Evolutionary conservation across 176 grass and related monocot genomes (phyloP).

Genomic region (Hyparrhenia diplandra): DNA sequence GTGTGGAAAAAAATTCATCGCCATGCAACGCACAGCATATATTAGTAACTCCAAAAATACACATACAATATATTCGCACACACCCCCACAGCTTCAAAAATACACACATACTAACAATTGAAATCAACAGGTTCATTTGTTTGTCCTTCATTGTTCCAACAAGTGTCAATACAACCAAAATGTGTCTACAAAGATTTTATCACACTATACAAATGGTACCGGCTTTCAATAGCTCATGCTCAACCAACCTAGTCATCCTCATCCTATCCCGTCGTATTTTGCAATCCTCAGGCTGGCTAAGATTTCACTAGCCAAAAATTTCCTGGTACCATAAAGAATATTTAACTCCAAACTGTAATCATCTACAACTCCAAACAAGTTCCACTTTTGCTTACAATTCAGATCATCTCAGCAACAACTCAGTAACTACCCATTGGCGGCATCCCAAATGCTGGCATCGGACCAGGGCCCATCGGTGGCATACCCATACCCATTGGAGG

Average conservation of each 20-base stretch:
- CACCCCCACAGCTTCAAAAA: too few species aligned
- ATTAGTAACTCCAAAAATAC: too few species aligned
- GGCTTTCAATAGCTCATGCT: background rate
- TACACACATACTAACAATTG: too few species aligned
- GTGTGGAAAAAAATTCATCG: too few species aligned
- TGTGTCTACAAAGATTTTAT: background rate
- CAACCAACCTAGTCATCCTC: background rate
- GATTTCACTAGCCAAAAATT: slow-evolving; percentile 32
- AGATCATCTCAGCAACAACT: slow-evolving; percentile 15
- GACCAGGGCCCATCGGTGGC: slow-evolving; percentile 31
- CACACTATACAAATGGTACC: background rate
- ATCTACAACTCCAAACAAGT: slow-evolving; percentile 31
- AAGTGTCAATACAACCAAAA: background rate
- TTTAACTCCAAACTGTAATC: slow-evolving; percentile 11
- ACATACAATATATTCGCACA: too few species aligned
- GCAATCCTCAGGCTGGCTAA: background rate
- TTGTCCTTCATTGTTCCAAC: too few species aligned
- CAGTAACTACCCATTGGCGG: slow-evolving; percentile 65
- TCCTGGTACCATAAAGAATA: slow-evolving; percentile 59
- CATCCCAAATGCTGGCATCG: too few species aligned
- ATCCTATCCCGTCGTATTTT: background rate
- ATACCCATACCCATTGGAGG: slow-evolving; percentile 77
- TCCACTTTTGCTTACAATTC: slow-evolving; percentile 1
- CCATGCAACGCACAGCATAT: too few species aligned
- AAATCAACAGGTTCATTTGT: too few species aligned